These are phyloP conservation scores for Fabrea salina DNA, from an alignment of 169 alveolate species.

Conservation along the genomic window DNA sequence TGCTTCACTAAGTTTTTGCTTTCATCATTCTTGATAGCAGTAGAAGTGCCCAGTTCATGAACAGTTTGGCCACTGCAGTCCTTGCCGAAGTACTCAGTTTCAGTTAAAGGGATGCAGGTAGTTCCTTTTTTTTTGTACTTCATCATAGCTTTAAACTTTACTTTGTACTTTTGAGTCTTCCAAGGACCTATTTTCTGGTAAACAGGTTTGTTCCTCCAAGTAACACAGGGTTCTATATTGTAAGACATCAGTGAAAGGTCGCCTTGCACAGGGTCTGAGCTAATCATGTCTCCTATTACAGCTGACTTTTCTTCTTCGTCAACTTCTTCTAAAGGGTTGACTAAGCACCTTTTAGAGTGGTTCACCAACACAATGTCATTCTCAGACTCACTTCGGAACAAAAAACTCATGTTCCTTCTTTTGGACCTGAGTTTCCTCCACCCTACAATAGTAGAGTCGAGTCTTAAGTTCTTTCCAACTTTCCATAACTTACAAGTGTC, in stretches of 20 bases:
- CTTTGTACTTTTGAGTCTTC: background rate
- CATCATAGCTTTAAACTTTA: background rate
- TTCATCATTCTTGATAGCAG: background rate
- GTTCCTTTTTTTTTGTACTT: background rate
- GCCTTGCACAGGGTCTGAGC: constrained; percentile 66
- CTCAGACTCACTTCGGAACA: constrained; percentile 37
- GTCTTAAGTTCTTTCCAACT: constrained; percentile 56
- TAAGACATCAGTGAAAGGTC: constrained; percentile 48
- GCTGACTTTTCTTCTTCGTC: constrained; percentile 80
- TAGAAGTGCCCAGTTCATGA: too few species aligned
- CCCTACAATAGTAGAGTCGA: constrained; percentile 78
- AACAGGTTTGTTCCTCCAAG: background rate
- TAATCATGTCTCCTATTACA: constrained; percentile 69
- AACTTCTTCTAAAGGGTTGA: constrained; percentile 70
- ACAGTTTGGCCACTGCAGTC: background rate
- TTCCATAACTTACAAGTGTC: constrained; percentile 75
- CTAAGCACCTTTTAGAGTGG: constrained; percentile 55
- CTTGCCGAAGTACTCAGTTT: background rate
- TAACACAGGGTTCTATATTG: background rate
- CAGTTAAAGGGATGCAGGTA: background rate
- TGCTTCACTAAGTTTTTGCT: constrained; percentile 32
- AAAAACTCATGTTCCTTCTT: constrained; percentile 59
- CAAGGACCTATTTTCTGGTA: background rate
- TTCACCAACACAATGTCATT: constrained; percentile 56
- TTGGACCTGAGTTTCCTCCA: constrained; percentile 56